These are phyloP conservation scores for Cruciata laevipes DNA, from an alignment of 257 asterid genomes.

Conservation along the genomic window DNA sequence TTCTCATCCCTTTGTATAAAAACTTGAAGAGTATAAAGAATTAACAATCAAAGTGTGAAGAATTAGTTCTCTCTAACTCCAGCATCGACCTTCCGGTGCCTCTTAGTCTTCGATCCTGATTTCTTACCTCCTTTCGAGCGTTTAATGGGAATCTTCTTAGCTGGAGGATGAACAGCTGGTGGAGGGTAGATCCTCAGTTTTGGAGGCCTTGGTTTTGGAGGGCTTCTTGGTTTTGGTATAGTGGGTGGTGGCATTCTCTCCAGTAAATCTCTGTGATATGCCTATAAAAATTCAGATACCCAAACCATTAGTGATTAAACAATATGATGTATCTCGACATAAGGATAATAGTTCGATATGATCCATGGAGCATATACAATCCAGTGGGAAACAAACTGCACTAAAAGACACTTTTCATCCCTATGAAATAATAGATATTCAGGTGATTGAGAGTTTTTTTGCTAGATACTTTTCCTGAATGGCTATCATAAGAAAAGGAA, in stretches of 20 bases:
- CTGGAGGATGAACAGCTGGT: constrained; percentile 20
- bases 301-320: constrained; percentile 2
- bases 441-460: too few species aligned
- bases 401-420: neutral
- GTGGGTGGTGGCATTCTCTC: constrained; percentile 65
- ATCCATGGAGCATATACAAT: neutral
- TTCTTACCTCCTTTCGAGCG: constrained; percentile 64
- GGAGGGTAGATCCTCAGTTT: constrained; percentile 18
- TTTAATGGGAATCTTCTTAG: constrained; percentile 29
- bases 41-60: constrained; percentile 5
- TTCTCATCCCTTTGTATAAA: constrained; percentile 7
- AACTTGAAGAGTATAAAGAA: neutral
- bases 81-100: constrained; percentile 53
- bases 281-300: constrained; percentile 37
- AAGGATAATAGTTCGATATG: neutral
- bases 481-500: neutral
- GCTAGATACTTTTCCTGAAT: neutral
- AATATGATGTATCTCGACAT: neutral
- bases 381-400: neutral
- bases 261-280: constrained; percentile 80
- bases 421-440: neutral
- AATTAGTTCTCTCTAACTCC: constrained; percentile 34
- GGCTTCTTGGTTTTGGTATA: constrained; percentile 26
- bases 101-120: constrained; percentile 61
- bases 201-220: neutral